Evolutionary conservation across 2,329 filamentous ascomycete genomes (phyloP).

Genomic region (Graphilbum fragrans): DNA sequence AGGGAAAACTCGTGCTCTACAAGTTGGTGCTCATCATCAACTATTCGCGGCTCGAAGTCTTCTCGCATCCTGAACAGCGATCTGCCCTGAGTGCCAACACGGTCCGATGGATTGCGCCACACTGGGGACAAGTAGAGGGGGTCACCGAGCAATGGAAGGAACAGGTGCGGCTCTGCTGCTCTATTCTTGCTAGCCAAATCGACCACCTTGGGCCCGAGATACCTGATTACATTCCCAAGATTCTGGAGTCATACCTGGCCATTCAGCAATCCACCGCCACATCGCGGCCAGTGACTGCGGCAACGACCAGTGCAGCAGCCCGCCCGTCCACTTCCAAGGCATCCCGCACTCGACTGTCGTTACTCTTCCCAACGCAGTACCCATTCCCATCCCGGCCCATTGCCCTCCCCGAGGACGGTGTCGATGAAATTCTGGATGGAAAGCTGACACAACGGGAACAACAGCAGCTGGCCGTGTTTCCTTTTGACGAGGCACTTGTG

Average conservation of each 20-base stretch:
- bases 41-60: conserved; percentile 72
- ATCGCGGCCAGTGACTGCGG: background rate
- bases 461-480: conserved; percentile 20
- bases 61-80: conserved; percentile 65
- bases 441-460: background rate
- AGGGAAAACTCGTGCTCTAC: conserved; percentile 83
- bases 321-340: conserved; percentile 12
- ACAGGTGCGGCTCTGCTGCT: conserved; percentile 87
- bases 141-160: conserved; percentile 82
- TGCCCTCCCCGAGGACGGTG: conserved; percentile 15
- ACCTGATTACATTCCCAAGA: conserved; percentile 79
- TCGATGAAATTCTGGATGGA: conserved; percentile 17
- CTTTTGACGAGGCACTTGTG: conserved; percentile 76
- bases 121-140: conserved; percentile 70
- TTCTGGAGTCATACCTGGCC: conserved; percentile 77
- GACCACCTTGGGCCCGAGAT: conserved; percentile 68
- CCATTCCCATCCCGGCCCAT: conserved; percentile 71
- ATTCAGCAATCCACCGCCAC: conserved; percentile 43
- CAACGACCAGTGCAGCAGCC: background rate
- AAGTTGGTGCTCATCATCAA: conserved; percentile 90
- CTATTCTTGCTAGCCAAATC: conserved; percentile 77
- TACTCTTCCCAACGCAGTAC: conserved; percentile 82
- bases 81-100: conserved; percentile 68
- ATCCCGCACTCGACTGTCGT: conserved; percentile 58
- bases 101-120: conserved; percentile 79